phyloP scores from a whole-genome alignment of 2,329 filamentous ascomycete genomes.

The Apiospora sp. region DNA sequence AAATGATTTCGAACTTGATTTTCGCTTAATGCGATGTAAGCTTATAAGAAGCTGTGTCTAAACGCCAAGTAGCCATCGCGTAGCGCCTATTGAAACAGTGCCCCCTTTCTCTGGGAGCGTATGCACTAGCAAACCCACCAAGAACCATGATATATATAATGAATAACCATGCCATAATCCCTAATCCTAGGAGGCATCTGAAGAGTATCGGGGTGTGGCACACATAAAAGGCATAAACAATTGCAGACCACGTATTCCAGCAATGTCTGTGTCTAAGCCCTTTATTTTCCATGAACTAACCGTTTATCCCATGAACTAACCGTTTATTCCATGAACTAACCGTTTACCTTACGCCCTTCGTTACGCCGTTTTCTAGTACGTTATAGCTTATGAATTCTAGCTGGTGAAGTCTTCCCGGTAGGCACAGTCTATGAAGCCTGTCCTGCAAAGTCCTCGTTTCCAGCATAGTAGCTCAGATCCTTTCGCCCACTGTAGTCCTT shows the following conservation, averaged over 20 bases:
- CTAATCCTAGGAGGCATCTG: not conserved
- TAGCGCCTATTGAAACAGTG: not conserved
- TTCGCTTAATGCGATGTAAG: not conserved
- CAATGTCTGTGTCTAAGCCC: constrained; percentile 8
- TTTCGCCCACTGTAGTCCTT: constrained; percentile 30
- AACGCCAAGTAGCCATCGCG: not conserved
- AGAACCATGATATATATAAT: not conserved
- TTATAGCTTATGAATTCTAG: not conserved
- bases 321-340: not conserved
- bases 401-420: not conserved
- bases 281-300: not conserved
- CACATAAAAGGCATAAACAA: not conserved
- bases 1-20: not conserved
- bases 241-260: not conserved
- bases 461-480: constrained; percentile 24
- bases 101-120: not conserved
- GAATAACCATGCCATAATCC: not conserved
- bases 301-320: not conserved
- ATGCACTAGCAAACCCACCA: not conserved
- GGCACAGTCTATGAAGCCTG: not conserved
- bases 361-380: not conserved
- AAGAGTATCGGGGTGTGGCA: not conserved
- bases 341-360: not conserved
- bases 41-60: not conserved
- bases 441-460: constrained; percentile 2